Base-by-base conservation (phyloP, 2,329 filamentous ascomycete genomes). In the Pleomassaria siparia region DNA sequence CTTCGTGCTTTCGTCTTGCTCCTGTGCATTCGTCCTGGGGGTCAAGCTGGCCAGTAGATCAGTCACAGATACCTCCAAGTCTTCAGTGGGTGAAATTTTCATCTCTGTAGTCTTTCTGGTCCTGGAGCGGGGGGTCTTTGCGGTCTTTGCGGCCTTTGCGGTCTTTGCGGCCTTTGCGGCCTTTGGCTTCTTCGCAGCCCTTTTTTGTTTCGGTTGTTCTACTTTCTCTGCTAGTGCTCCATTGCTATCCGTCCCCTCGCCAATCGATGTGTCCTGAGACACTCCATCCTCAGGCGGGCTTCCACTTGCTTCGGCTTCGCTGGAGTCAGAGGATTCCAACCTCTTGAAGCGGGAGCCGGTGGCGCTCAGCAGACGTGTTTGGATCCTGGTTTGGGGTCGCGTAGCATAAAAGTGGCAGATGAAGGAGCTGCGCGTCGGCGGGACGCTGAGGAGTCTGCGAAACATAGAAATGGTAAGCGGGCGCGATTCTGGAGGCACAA, bases 391-490 rank as follows among this genome's bases (percentile, higher is more conserved):
- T 15, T 46, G 20, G 35, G 35, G 35, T 22, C 45, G 55, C 29
- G 47, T 43, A 39, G 59, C 47, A 46, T 60, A 64, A 43, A 59
- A 49, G 10, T 59, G 55, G 46, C 62, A 63, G 12, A 59, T 40
- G 28, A 56, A 43, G 4, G 40, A 26, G 13, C 37, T 49, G 32
- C 43, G 56, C 56, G 50, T 54, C 54, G 51, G 48, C 47, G 52
- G 49, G 46, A 57, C 53, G 37, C 45, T 55, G 21, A 55, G 48
- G 43, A 66, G 49, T 13, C 53, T 51, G 41, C 58, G 60, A 43
- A 66, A 62, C 65, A 68, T 68, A 20, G 51, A 42, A 50, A n/a
- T n/a, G n/a, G n/a, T n/a, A 49, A 21, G 22, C 22, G 20, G 13
- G 29, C 32, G 15, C 13, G 20, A 13, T 20, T 13, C 16, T 35